Evolutionary conservation across 139 green algal species (phyloP).

Genomic region (Pseudopediastrum boryanum): DNA sequence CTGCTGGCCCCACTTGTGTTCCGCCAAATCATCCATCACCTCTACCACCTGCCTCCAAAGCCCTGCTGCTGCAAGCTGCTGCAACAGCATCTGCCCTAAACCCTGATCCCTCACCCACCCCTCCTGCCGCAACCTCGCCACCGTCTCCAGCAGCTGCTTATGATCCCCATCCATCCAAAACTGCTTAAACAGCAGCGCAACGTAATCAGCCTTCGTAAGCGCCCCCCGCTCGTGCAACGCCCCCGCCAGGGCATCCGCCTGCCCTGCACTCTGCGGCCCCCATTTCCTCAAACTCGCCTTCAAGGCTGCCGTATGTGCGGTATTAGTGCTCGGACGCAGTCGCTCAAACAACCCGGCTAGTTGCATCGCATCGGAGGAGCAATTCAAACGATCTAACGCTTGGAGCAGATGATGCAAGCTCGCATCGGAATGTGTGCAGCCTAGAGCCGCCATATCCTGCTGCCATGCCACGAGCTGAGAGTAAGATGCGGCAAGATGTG

Average conservation of each 20-base stretch:
- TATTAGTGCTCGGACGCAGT: not conserved
- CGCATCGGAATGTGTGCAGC: not conserved
- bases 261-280: not conserved
- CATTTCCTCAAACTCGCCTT: not conserved
- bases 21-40: conserved; percentile 28
- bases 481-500: conserved; percentile 15
- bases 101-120: conserved; percentile 5
- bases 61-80: conserved; percentile 13
- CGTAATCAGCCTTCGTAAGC: conserved; percentile 21
- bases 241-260: not conserved
- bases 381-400: conserved; percentile 26
- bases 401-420: conserved; percentile 23
- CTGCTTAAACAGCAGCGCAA: conserved; percentile 2
- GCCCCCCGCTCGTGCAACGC: not conserved
- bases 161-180: conserved; percentile 32
- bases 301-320: conserved; percentile 7
- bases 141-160: conserved; percentile 23
- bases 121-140: conserved; percentile 16
- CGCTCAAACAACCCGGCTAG: conserved; percentile 21
- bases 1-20: conserved; percentile 8
- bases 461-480: conserved; percentile 30
- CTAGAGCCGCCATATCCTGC: conserved; percentile 10
- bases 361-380: conserved; percentile 19
- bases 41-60: conserved; percentile 33
- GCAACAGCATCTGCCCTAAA: conserved; percentile 23